Percentiles rank a stretch among this genome's conserved stretches.
phyloP scores from a whole-genome alignment of 1,284 basidiomycete species.

The Cryptococcus maquisensis region DNA sequence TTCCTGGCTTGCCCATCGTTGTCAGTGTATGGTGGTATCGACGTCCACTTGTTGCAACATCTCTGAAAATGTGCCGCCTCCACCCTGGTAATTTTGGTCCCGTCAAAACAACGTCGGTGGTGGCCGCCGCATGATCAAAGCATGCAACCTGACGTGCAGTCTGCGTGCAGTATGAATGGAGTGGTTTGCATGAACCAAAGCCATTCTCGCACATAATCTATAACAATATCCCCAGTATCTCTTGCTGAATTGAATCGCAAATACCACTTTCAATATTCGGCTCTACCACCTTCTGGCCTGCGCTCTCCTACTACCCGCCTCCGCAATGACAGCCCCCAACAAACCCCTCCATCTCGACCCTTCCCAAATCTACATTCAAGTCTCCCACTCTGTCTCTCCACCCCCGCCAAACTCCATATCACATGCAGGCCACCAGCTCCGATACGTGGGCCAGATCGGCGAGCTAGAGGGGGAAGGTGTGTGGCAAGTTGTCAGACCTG shows the following conservation, averaged over 20 bases:
- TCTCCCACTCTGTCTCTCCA: slow-evolving; percentile 23
- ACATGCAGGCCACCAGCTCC: slow-evolving; percentile 4
- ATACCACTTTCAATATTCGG: not conserved
- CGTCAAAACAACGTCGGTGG: slow-evolving; percentile 1
- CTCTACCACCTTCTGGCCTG: not conserved
- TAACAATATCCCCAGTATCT: not conserved
- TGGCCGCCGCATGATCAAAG: not conserved
- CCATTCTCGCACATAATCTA: not conserved
- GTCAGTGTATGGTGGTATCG: not conserved
- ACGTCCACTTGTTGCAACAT: not conserved
- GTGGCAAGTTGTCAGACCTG: slow-evolving; percentile 27
- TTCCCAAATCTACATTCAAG: slow-evolving; percentile 33
- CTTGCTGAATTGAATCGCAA: not conserved
- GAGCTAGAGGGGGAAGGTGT: slow-evolving; percentile 43
- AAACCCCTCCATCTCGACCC: slow-evolving; percentile 31
- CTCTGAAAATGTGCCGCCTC: slow-evolving; percentile 5
- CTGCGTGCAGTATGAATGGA: not conserved
- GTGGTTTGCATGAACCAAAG: not conserved
- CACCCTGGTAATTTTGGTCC: slow-evolving; percentile 13
- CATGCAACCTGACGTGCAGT: not conserved
- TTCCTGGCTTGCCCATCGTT: slow-evolving; percentile 35
- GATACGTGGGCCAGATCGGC: slow-evolving; percentile 38
- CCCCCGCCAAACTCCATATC: slow-evolving; percentile 1
- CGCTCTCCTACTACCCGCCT: slow-evolving; percentile 1
- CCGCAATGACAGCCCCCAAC: slow-evolving; percentile 6